Evolutionary conservation across 2,329 filamentous ascomycete species (phyloP), one percentile per base, ranked within the genome.

Genomic region (Fusarium irregulare): DNA sequence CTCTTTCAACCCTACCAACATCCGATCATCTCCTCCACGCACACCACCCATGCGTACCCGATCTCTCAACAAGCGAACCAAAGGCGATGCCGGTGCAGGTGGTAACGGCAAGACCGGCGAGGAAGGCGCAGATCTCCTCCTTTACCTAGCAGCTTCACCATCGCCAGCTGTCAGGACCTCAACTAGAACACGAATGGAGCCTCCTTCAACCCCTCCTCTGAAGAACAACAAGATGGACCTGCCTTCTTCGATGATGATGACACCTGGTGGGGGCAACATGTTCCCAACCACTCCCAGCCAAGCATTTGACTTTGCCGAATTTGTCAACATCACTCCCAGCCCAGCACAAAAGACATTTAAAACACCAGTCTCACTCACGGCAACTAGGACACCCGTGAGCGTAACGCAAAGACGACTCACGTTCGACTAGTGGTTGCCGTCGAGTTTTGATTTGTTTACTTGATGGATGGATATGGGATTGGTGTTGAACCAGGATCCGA

Each of bases 321-420:
- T 97, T 81, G 91, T 98, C 78, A 98, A 98, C 81, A 95, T 98
- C 78, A 97, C 96, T 9, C 96, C 96, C 1, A 97, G 93, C 76
- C 96, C 96, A 21, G 96, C 93, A 27, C 96, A 98, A 82, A 93
- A 90, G 73, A 87, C 90, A 12, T 98, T 94, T 92, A 93, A 92
- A 78, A 97, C 94, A 1, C 94, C 93, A 13, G 80, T 89, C 13
- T 85, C 88, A 28, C 83, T 85, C 30, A 78, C 82, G 20, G 75
- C 79, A 12, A 78, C 82, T 56, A 85, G 84, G 75, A 89, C 88
- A 45, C 88, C 88, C 11, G 78, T 87, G 60, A 93, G 89, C 72
- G 88, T 92, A 48, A 87, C 92, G n/a, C 85, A 93, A 75, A 88
- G 92, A 77, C 86, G 90, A 68, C 84, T 97, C 63, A 97, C 94